Base-by-base conservation (phyloP, 2,329 filamentous ascomycete genomes). In the Blumeriella jaapii region DNA sequence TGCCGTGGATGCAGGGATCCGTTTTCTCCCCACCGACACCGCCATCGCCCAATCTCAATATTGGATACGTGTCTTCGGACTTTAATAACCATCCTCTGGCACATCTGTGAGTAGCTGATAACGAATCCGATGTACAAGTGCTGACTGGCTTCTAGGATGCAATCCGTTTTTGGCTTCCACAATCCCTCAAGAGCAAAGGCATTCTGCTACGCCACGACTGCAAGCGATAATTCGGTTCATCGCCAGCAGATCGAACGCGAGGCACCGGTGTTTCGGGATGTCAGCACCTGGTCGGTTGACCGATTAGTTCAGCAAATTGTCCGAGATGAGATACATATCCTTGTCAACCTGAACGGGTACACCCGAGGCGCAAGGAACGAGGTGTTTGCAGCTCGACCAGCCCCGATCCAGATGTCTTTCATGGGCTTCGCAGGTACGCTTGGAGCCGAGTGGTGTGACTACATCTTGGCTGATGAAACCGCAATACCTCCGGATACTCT, bases 51-150 rank as follows among this genome's bases (percentile, higher is more conserved):
- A 74, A 80, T 46, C 67, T 98, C n/a, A 89, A 85, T 47, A 76
- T 98, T 41, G 91, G 91, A 29, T 98, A 98, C 57, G 78, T 98
- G 23, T 96, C 91, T 3, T 96, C 91, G 0, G 91, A 98, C 59
- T 98, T 98, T 61, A 98, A 98, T 55, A 98, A 98, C 51, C 91
- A 98, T 55, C 91, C 91, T 3, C 64, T 98, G 20, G 91, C 91
- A 15, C 91, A 98, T 61, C 59, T 98, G 68, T 74, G 47, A 62
- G 61, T 69, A 51, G 10, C 11, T 18, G 14, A 10, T 3, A 17
- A 3, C 7, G 4, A 2, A 34, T 22, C 16, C n/a, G 16, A 26
- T 9, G 8, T 8, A 20, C 10, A 18, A 24, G 9, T 33, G 26
- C 29, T 41, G 35, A 29, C 25, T 35, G 8, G 29, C 10, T 6